These are phyloP conservation scores for Phlyctochytrium planicorne DNA, from an alignment of 192 early-diverging fungal species.

Conservation along the genomic window DNA sequence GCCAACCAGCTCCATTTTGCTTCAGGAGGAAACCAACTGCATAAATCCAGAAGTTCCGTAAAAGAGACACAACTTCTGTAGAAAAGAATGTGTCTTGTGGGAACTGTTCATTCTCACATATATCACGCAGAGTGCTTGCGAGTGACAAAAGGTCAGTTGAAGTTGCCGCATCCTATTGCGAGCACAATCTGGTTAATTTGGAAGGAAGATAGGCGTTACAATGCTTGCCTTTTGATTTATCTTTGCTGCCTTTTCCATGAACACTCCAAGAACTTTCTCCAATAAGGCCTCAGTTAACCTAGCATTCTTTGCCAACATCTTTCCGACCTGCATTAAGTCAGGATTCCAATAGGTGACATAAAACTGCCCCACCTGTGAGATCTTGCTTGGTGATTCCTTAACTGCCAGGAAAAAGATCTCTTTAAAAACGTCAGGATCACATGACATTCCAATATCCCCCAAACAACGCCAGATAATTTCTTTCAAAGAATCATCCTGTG, in stretches of 20 bases:
- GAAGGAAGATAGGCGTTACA: neutral
- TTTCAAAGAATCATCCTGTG: constrained; percentile 1
- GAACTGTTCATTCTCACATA: constrained; percentile 36
- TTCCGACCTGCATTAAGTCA: constrained; percentile 16
- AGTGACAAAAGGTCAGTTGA: constrained; percentile 36
- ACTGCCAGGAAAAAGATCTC: constrained; percentile 27
- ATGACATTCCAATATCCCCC: constrained; percentile 41
- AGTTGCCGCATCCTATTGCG: neutral
- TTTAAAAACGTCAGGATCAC: constrained; percentile 37
- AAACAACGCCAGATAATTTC: constrained; percentile 45
- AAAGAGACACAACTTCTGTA: constrained; percentile 63
- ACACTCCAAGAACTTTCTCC: constrained; percentile 30
- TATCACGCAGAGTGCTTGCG: constrained; percentile 29
- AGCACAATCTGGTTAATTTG: neutral
- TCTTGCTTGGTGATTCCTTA: neutral
- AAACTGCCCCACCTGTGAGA: neutral
- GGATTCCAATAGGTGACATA: too few species aligned
- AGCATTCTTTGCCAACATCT: constrained; percentile 6
- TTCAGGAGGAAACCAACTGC: constrained; percentile 76
- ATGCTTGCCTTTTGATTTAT: neutral
- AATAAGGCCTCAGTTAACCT: constrained; percentile 24
- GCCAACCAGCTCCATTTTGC: constrained; percentile 65
- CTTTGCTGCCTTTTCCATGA: constrained; percentile 36
- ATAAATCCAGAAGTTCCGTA: constrained; percentile 92
- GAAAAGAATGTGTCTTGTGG: constrained; percentile 2